Base-by-base conservation (phyloP, 257 asterid genomes). In the Primulina eburnea region DNA sequence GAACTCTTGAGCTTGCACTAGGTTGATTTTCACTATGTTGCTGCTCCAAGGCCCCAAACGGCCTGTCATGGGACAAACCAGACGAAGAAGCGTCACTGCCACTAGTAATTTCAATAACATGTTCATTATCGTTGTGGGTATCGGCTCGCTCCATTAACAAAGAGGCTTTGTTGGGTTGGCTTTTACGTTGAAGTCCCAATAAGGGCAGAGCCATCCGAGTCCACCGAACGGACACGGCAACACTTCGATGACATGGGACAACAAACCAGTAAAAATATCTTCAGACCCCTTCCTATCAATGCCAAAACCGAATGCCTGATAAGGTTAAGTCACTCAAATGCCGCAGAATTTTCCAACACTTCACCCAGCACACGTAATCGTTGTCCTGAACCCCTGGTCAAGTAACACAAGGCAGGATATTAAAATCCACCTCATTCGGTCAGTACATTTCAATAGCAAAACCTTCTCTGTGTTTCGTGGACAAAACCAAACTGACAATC, bases 61-160 rank as follows among this genome's bases (percentile, higher is more conserved):
- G 78, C 75, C 85, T 80, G 50, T 82, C 91, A 68, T 83, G 83
- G 69, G 94, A 72, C 37, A 83, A 69, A 79, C 72, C 74, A 26
- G 96, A 83, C 8, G 86, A 83, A 61, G 95, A 75, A 11, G 82
- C 88, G 55, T 78, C 83, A 37, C 85, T 79, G 65, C 83, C 83
- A 63, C 81, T 84, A 30, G 91, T 62, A 60, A 93, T 83, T 79
- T 90, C 94, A 79, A 89, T 85, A 12, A 87, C 80, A 61, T 87
- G 96, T 59, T 86, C 88, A 30, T 47, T 70, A 65, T 60, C 78
- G 33, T 64, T 72, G 62, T 30, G 77, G 73, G 40, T 79, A 64
- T 78, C 84, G n/a, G 79, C 70, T 80, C 81, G 86, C 78, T 89
- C 97, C 97, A 90, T 92, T 80, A 84, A 72, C 64, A 80, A 75